Conservation (phyloP, 176 grass and related monocot species). For the Zea mays region DNA sequence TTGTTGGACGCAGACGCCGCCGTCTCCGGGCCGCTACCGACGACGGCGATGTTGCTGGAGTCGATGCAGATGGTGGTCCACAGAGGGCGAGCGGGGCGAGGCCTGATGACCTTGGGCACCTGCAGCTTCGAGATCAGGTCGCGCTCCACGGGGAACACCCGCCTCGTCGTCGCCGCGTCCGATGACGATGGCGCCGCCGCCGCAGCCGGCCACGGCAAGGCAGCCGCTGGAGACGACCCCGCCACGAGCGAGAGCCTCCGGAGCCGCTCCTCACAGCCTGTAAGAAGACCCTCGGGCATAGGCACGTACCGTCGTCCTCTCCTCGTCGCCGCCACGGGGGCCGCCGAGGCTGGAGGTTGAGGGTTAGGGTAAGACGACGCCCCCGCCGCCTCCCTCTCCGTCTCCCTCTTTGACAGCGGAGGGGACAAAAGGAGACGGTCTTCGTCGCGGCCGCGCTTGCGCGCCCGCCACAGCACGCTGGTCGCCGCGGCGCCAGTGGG, state of each 20-base stretch:
- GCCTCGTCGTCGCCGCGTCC: background rate
- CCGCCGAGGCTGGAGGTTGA: too few species aligned
- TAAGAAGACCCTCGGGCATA: background rate
- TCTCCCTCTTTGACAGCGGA: background rate
- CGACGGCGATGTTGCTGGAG: background rate
- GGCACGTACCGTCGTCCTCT: background rate
- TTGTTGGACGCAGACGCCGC: background rate
- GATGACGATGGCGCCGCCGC: background rate
- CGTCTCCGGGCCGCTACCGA: background rate
- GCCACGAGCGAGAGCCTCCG: background rate
- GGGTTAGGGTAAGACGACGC: background rate
- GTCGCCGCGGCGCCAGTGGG: background rate
- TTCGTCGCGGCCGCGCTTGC: background rate
- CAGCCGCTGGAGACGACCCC: background rate
- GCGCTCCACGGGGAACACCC: background rate
- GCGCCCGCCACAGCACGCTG: too few species aligned
- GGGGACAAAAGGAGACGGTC: background rate
- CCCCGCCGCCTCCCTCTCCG: background rate
- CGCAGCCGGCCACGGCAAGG: too few species aligned
- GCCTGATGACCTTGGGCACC: conserved; percentile 11
- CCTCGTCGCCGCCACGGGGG: background rate
- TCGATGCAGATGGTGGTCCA: conserved; percentile 40
- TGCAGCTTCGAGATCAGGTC: conserved; percentile 13
- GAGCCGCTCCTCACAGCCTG: background rate
- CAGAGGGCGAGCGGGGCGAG: background rate